These are phyloP conservation scores for Colletotrichum limetticola DNA, from an alignment of 2,329 filamentous ascomycete genomes.

Conservation along the genomic window DNA sequence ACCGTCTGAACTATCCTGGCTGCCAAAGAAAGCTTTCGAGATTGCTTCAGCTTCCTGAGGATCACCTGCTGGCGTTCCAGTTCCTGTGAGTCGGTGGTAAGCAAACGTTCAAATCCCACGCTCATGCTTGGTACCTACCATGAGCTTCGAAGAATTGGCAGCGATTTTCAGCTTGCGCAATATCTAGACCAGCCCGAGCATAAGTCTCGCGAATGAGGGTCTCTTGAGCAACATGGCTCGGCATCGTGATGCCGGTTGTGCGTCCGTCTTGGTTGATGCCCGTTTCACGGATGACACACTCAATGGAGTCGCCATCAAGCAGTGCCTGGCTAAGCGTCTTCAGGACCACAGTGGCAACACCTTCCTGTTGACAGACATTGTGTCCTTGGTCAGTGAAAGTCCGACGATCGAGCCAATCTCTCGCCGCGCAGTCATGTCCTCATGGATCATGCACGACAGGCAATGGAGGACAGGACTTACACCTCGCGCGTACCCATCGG, in stretches of 20 bases:
- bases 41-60: conserved; percentile 45
- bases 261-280: conserved; percentile 39
- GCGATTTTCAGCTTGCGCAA: conserved; percentile 24
- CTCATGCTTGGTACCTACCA: conserved; percentile 38
- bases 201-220: conserved; percentile 43
- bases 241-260: conserved; percentile 47
- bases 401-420: no score
- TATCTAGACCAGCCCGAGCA: conserved; percentile 21
- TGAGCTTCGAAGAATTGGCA: conserved; percentile 44
- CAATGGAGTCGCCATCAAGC: conserved; percentile 40
- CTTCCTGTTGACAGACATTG: conserved; percentile 56
- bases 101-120: neutral
- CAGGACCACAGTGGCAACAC: conserved; percentile 56
- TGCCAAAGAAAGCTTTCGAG: conserved; percentile 37
- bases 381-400: conserved; percentile 39
- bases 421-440: no score
- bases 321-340: conserved; percentile 58
- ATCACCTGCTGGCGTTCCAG: conserved; percentile 68
- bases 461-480: neutral
- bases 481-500: conserved; percentile 55
- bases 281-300: conserved; percentile 39
- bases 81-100: conserved; percentile 40
- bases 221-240: conserved; percentile 43
- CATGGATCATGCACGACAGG: no score
- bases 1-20: neutral